Evolutionary conservation across 768 basidiomycete species (phyloP).

Genomic region (Termitomyces sp.): DNA sequence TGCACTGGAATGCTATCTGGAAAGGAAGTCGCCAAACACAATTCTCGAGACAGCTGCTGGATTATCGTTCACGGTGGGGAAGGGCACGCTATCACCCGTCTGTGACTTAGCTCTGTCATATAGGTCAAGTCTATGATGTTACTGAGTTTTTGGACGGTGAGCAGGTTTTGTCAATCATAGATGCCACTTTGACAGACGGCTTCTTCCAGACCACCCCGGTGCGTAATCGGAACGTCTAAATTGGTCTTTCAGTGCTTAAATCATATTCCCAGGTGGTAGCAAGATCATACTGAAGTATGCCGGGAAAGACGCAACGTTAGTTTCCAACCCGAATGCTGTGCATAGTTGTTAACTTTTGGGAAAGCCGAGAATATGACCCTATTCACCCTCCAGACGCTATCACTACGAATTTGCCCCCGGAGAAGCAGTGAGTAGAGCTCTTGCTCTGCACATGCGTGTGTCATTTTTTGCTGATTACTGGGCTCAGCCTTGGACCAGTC

Average conservation of each 20-base stretch:
- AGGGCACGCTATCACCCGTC: background rate
- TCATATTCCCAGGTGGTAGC: constrained; percentile 57
- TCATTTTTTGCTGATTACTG: constrained; percentile 7
- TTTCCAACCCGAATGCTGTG: constrained; percentile 11
- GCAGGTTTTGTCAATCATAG: constrained; percentile 3
- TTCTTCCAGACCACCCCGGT: constrained; percentile 61
- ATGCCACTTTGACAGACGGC: background rate
- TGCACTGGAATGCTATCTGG: constrained; percentile 34
- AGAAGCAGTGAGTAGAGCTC: constrained; percentile 68
- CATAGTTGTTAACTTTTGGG: background rate
- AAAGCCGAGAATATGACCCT: constrained; percentile 77
- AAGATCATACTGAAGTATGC: constrained; percentile 87
- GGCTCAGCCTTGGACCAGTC: constrained; percentile 62
- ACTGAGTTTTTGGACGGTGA: constrained; percentile 74
- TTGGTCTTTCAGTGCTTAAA: background rate
- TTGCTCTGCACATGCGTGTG: background rate
- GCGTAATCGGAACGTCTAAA: constrained; percentile 13
- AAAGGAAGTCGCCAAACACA: constrained; percentile 54
- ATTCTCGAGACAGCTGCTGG: constrained; percentile 66
- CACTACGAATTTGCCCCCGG: constrained; percentile 71
- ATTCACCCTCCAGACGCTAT: constrained; percentile 88
- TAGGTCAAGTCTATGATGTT: constrained; percentile 77
- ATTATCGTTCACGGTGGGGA: constrained; percentile 78
- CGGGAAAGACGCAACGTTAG: constrained; percentile 86
- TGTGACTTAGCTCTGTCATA: background rate